A percentile compares a stretch with the other conserved stretches of the same genome.
Evolutionary conservation across 2,329 filamentous ascomycete species (phyloP).

Genomic region (Aspergillus hortae): DNA sequence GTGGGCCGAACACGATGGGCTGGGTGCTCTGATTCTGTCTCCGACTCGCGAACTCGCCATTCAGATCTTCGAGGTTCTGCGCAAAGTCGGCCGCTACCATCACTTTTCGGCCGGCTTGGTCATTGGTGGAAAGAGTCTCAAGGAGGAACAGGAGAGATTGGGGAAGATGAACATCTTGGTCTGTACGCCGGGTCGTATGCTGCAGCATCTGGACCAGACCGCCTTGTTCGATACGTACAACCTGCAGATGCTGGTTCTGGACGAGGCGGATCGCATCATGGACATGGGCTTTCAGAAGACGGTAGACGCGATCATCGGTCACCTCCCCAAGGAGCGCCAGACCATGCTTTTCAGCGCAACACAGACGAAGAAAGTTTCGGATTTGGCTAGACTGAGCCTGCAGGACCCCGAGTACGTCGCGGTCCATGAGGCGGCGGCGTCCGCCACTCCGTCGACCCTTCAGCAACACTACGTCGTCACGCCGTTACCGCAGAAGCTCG

Average conservation of each 20-base stretch:
- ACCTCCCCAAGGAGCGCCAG: slow-evolving; percentile 79
- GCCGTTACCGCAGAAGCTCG: slow-evolving; percentile 80
- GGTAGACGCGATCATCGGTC: slow-evolving; percentile 88
- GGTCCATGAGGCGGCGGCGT: slow-evolving; percentile 77
- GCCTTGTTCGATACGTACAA: slow-evolving; percentile 86
- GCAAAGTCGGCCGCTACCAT: slow-evolving; percentile 85
- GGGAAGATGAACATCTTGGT: slow-evolving; percentile 95
- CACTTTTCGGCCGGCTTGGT: slow-evolving; percentile 88
- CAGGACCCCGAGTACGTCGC: slow-evolving; percentile 92
- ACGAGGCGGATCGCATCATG: slow-evolving; percentile 94
- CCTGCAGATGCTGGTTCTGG: slow-evolving; percentile 85
- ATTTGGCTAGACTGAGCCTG: slow-evolving; percentile 82
- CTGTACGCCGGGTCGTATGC: slow-evolving; percentile 88
- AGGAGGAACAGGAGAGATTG: slow-evolving; percentile 80
- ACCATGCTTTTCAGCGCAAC: slow-evolving; percentile 95
- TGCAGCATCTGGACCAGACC: slow-evolving; percentile 94
- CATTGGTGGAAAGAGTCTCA: slow-evolving; percentile 87
- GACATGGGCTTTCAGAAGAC: slow-evolving; percentile 94
- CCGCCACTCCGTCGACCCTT: slow-evolving; percentile 76
- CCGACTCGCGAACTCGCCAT: slow-evolving; percentile 93
- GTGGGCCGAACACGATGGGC: slow-evolving; percentile 86
- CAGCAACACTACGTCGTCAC: slow-evolving; percentile 91
- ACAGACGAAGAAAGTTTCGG: slow-evolving; percentile 89
- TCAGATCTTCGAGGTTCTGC: slow-evolving; percentile 92
- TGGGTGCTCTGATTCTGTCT: slow-evolving; percentile 88